Evolutionary conservation across 306 rosid genomes (phyloP), one percentile per base, ranked within the genome.

Genomic region (Canavalia gladiata): DNA sequence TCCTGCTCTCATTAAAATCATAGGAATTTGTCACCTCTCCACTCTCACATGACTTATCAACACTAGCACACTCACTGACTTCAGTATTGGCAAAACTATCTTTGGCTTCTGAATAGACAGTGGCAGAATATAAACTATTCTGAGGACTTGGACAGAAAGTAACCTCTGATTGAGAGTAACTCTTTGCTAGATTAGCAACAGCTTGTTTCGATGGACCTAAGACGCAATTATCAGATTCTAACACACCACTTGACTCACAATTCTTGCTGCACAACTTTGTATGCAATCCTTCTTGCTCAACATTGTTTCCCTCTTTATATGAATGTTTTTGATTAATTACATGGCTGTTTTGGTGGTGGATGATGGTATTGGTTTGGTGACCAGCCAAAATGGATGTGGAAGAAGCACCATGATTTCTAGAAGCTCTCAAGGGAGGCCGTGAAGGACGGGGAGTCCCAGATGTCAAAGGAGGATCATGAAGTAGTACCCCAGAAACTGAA

Each of bases 1-100:
- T 94, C 88, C 94, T 86, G 90, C 97, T 91, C 88, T 93, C 94
- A 7, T 71, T 91, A 31, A 90, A 81, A 69, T 88, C 94, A 47
- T 85, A 70, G 2, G 91, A 89, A 85, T 89, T 85, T 29, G 85
- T 79, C 50, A 88, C 86, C 60, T 92, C 97, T 0, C 82, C 73
- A 30, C 90, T 89, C 80, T 87, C 93, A 41, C 86, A 58, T 39
- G 91, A 89, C 89, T 90, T 92, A 77, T 92, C 91, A 55, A 86
- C 82, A 81, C 97, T 94, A 82, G 85, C 83, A 84, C 90, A 85
- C 85, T 91, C 98, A 73, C 97, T 92, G 56, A 87, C 90, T 79
- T 93, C 99, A 9, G 97, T 93, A 67, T 91, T 92, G 76, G 92
- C 86, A 84, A 96, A 96, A 74, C 99, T 96, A 76, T 92, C 87